A percentile compares a stretch with the other conserved stretches of the same genome.
Evolutionary conservation across 495 filamentous ascomycete species (phyloP).

Genomic region (Penicillium coprophilum): DNA sequence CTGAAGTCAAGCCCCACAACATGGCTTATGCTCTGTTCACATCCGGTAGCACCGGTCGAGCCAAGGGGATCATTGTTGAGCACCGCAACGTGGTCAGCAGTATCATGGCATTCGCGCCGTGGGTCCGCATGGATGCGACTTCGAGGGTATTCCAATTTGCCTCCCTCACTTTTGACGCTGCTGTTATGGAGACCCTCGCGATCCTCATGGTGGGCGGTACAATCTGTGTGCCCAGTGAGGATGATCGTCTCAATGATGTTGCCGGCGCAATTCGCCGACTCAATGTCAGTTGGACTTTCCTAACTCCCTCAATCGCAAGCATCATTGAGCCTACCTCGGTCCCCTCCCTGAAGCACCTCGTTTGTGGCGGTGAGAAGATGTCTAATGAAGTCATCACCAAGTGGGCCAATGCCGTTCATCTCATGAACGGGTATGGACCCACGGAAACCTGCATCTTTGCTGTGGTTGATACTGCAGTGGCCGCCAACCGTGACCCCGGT

Average conservation of each 20-base stretch:
- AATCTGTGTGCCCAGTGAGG: conserved; percentile 60
- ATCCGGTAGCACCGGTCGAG: conserved; percentile 59
- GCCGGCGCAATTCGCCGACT: conserved; percentile 48
- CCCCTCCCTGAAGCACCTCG: conserved; percentile 44
- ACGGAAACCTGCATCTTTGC: conserved; percentile 51
- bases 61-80: conserved; percentile 53
- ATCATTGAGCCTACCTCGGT: conserved; percentile 49
- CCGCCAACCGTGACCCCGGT: conserved; percentile 34
- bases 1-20: conserved; percentile 27
- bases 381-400: conserved; percentile 50
- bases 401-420: conserved; percentile 50
- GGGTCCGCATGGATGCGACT: conserved; percentile 33
- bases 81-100: conserved; percentile 51
- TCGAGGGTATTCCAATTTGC: conserved; percentile 55
- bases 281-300: conserved; percentile 49
- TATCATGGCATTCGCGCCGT: conserved; percentile 42
- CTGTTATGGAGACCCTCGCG: conserved; percentile 50
- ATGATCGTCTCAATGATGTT: conserved; percentile 54
- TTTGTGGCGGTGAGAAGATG: conserved; percentile 49
- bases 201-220: conserved; percentile 57
- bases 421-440: conserved; percentile 62
- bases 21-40: conserved; percentile 47
- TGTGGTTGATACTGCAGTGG: conserved; percentile 35
- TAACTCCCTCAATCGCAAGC: conserved; percentile 55
- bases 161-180: conserved; percentile 55